These are phyloP conservation scores for Cicer cuneatum DNA, from an alignment of 306 rosid species.

Conservation along the genomic window DNA sequence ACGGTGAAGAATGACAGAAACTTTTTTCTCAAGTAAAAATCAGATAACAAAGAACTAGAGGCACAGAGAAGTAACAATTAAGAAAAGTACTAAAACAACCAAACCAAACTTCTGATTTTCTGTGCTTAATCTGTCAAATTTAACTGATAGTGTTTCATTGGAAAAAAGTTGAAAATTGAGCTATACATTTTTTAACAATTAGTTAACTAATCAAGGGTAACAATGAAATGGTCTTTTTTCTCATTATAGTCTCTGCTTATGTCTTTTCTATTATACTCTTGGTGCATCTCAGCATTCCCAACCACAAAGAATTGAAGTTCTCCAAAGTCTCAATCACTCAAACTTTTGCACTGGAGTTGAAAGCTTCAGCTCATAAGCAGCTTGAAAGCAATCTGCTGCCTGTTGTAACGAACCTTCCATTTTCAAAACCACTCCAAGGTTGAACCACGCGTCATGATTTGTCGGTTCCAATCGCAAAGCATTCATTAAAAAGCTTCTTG, in stretches of 20 bases:
- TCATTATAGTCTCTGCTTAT: constrained; percentile 5
- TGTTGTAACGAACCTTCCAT: constrained; percentile 69
- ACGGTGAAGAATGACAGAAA: not conserved
- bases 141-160: constrained; percentile 2
- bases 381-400: constrained; percentile 89
- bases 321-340: constrained; percentile 39
- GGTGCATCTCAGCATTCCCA: constrained; percentile 29
- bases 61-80: not conserved
- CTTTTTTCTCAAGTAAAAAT: not conserved
- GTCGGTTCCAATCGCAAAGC: constrained; percentile 78
- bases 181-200: constrained; percentile 43
- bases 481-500: constrained; percentile 80
- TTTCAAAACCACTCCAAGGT: constrained; percentile 71
- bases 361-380: constrained; percentile 69
- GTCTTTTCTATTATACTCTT: constrained; percentile 31
- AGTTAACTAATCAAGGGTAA: constrained; percentile 32
- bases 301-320: constrained; percentile 24
- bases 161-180: constrained; percentile 27
- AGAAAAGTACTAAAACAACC: not conserved
- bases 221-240: not conserved
- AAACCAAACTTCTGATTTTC: not conserved
- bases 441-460: constrained; percentile 77
- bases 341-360: constrained; percentile 77
- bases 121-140: constrained; percentile 5
- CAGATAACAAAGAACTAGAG: not conserved